Evolutionary conservation across 1,139 yeast genomes (phyloP).

Genomic region (Lodderomyces theae): DNA sequence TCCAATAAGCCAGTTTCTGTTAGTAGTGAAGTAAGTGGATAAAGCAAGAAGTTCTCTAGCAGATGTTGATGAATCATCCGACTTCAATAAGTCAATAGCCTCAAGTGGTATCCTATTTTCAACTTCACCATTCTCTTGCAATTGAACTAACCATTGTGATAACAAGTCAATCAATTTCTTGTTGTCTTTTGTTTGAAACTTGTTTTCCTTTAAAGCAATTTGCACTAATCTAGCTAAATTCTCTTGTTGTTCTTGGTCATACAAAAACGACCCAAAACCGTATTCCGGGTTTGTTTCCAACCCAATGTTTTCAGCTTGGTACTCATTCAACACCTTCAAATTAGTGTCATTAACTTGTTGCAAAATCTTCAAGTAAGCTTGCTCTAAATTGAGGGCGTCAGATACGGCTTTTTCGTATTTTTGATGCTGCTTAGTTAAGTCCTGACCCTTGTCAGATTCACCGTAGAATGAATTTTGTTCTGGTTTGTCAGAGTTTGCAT

Average conservation of each 20-base stretch:
- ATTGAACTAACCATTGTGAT: conserved; percentile 64
- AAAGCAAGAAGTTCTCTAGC: conserved; percentile 47
- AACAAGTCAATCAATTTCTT: conserved; percentile 54
- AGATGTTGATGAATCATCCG: conserved; percentile 34
- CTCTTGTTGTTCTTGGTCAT: conserved; percentile 50
- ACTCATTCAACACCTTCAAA: conserved; percentile 59
- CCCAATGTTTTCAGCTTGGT: conserved; percentile 37
- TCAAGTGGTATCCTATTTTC: conserved; percentile 27
- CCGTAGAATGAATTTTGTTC: conserved; percentile 67
- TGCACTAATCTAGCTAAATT: conserved; percentile 50
- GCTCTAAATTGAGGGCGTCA: conserved; percentile 58
- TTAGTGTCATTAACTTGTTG: conserved; percentile 53
- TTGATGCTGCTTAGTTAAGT: conserved; percentile 8
- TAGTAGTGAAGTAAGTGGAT: conserved; percentile 43
- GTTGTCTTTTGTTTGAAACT: conserved; percentile 45
- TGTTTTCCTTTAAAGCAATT: conserved; percentile 46
- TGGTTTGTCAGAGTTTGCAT: conserved; percentile 54
- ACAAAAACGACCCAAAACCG: conserved; percentile 78
- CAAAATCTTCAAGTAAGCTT: conserved; percentile 74
- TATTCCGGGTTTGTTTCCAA: conserved; percentile 68
- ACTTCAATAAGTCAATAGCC: conserved; percentile 42
- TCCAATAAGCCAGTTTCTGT: conserved; percentile 81
- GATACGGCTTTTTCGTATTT: conserved; percentile 34
- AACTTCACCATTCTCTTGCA: conserved; percentile 30
- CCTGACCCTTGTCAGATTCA: conserved; percentile 27